Percentiles rank a stretch among this genome's conserved stretches.
These are phyloP conservation scores for Exophiala phaeomuriformis DNA, from an alignment of 2,329 filamentous ascomycete genomes.

Conservation along the genomic window DNA sequence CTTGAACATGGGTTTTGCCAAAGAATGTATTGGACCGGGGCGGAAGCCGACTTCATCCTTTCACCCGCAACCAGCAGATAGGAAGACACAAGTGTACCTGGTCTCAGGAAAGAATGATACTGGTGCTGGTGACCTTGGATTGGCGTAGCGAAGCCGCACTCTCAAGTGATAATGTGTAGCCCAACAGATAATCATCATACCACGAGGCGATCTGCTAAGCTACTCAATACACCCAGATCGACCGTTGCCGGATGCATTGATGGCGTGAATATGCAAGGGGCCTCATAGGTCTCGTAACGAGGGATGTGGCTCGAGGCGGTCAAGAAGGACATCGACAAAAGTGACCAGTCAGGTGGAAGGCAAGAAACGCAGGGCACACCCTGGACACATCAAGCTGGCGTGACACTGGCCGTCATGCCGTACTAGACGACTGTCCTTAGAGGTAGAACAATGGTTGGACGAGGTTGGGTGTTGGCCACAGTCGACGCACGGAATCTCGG, in stretches of 20 bases:
- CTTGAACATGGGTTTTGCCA: no score
- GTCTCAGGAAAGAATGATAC: no score
- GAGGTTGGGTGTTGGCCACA: slow-evolving; percentile 1
- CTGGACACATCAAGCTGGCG: not conserved
- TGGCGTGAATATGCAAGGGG: not conserved
- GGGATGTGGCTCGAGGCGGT: slow-evolving; percentile 12
- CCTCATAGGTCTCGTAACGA: not conserved
- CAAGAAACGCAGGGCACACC: not conserved
- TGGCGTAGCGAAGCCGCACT: no score
- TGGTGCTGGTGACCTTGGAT: no score
- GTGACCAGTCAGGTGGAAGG: slow-evolving; percentile 19
- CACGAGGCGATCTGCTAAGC: not conserved
- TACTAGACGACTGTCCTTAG: not conserved
- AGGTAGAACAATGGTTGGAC: slow-evolving; percentile 1
- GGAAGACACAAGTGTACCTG: no score
- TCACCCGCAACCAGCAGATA: no score
- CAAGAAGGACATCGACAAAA: slow-evolving; percentile 1
- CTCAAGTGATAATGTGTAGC: no score
- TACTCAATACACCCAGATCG: slow-evolving; percentile 4
- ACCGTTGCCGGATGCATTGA: not conserved
- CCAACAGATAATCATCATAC: slow-evolving; percentile 1
- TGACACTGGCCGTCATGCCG: slow-evolving; percentile 1
- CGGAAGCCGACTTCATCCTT: no score
- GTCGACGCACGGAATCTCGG: slow-evolving; percentile 17
- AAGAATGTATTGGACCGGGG: no score